Base-by-base conservation (phyloP, 768 basidiomycete species). In the Galerina sulciceps region DNA sequence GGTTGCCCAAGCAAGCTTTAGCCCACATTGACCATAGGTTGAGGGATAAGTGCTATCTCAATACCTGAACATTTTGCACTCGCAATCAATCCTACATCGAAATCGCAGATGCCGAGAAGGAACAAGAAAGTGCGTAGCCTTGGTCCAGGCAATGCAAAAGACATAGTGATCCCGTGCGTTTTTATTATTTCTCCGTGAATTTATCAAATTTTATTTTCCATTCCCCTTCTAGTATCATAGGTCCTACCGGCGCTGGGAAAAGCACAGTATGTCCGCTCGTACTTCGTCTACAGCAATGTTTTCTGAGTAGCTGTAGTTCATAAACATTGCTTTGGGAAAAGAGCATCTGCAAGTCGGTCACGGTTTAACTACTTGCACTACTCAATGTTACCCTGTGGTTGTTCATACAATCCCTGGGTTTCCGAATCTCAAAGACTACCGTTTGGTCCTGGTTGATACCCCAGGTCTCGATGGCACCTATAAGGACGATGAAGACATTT, bases 191-290 rank as follows among this genome's bases (percentile, higher is more conserved):
- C 6, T 47, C 8, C 45, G 22, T 45, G 20, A 4, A 11, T 3
- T 10, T 20, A 15, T 11, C 35, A n/a, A 22, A 4, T 10, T 15
- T 38, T 2, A 15, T 11, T 11, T 38, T 18, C 36, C 20, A 3
- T 6, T 40, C 13, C 17, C 6, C 22, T 23, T 45, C 5, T 42
- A 62, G 61, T 10, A 52, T 62, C 17, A 50, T 62, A 52, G 61
- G 61, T 8, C 40, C 53, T 13, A 62, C 52, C 4, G 61, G 61
- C 17, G 26, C 47, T 11, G 61, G 61, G 15, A 62, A 62, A 15
- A 62, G 61, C 49, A 56, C 43, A 10, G 61, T 62, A 47, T 1
- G 61, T 49, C 14, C 6, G 5, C 23, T 35, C 9, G n/a, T 6
- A 10, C 2, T 35, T 41, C 6, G 14, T 49, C 36, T n/a, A 9